A percentile compares a stretch with the other conserved stretches of the same genome.
These are phyloP conservation scores for Phytophthora nicotianae DNA, from an alignment of 352 stramenopile species.

Conservation along the genomic window DNA sequence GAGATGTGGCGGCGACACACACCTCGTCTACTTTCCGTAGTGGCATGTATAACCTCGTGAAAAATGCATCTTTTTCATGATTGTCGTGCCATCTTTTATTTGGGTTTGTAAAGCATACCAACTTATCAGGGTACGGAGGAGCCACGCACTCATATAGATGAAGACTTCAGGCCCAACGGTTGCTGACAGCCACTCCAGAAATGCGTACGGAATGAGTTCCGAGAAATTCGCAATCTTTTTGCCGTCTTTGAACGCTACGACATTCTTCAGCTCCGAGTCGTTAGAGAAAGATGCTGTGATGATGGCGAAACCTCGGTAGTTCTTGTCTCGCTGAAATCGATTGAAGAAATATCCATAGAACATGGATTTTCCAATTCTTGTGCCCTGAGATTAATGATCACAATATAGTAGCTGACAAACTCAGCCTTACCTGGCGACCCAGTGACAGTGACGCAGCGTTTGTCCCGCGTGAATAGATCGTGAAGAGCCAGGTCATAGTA, in stretches of 20 bases:
- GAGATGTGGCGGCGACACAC: not conserved
- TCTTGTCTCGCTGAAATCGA: not conserved
- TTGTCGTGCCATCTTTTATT: not conserved
- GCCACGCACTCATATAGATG: not conserved
- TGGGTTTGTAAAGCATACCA: not conserved
- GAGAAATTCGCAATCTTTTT: not conserved
- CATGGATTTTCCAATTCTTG: not conserved
- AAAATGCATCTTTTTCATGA: not conserved
- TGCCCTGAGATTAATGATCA: no score
- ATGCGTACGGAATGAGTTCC: not conserved
- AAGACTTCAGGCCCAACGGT: not conserved
- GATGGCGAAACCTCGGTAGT: not conserved
- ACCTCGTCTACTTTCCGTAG: not conserved
- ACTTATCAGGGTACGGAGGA: not conserved
- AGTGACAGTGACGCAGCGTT: not conserved
- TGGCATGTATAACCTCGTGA: not conserved
- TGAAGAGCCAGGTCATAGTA: not conserved
- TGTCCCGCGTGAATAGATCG: not conserved
- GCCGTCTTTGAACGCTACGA: not conserved
- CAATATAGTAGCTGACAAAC: no score
- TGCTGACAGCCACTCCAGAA: not conserved
- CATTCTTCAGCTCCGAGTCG: not conserved
- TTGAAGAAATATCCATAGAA: conserved; percentile 1
- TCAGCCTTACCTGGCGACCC: not conserved
- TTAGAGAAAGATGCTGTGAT: not conserved